A percentile compares a stretch with the other conserved stretches of the same genome.
phyloP scores from a whole-genome alignment of 768 basidiomycete genomes.

The Russula virescens region DNA sequence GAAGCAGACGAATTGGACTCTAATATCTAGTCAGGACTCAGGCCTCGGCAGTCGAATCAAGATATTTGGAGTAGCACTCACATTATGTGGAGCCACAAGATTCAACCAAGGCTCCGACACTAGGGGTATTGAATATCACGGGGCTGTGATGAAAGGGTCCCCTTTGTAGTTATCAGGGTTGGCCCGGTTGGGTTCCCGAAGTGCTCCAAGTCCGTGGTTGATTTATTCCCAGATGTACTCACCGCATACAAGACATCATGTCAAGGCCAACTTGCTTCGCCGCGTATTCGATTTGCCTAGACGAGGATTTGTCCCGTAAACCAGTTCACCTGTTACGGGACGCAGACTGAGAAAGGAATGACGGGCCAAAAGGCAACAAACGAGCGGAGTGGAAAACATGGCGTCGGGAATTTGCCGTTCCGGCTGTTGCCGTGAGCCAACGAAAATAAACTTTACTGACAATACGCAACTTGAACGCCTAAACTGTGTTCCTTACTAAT shows the following conservation, averaged over 20 bases:
- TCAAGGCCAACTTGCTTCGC: slow-evolving; percentile 59
- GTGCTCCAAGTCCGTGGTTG: slow-evolving; percentile 82
- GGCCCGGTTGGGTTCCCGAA: slow-evolving; percentile 73
- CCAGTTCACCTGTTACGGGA: slow-evolving; percentile 32
- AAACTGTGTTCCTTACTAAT: too few species aligned
- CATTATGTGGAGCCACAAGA: too few species aligned
- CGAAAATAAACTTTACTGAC: too few species aligned
- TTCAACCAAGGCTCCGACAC: too few species aligned
- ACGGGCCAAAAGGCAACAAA: too few species aligned
- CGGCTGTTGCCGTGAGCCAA: too few species aligned
- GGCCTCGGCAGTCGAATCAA: not conserved
- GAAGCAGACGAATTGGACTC: too few species aligned
- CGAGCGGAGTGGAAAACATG: too few species aligned
- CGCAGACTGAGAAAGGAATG: slow-evolving; percentile 39
- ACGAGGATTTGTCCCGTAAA: slow-evolving; percentile 55
- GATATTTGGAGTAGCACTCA: too few species aligned
- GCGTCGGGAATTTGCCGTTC: too few species aligned
- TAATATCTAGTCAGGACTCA: slow-evolving; percentile 3
- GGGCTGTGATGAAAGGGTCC: slow-evolving; percentile 5
- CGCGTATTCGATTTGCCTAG: slow-evolving; percentile 60
- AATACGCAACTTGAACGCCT: too few species aligned
- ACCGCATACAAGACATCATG: slow-evolving; percentile 68
- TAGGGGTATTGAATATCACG: slow-evolving; percentile 10
- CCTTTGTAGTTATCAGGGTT: too few species aligned
- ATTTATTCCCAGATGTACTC: slow-evolving; percentile 91